Conservation (phyloP, 768 basidiomycete species). For the Boletus rufocinnamomeus region DNA sequence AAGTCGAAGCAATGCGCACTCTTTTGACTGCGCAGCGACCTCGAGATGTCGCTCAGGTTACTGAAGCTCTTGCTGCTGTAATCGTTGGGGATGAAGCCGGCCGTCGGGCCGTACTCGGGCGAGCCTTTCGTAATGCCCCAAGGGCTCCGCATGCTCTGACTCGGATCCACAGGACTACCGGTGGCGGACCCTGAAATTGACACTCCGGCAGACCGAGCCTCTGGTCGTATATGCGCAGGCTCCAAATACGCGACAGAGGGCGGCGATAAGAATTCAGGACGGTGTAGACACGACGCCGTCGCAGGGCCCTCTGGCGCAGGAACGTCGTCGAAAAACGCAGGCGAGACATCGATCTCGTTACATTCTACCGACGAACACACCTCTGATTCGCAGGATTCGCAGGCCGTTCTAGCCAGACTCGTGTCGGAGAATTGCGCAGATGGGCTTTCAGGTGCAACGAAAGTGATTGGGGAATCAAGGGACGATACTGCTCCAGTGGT, state of each 20-base stretch:
- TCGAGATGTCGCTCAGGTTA: constrained; percentile 10
- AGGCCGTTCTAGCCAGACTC: constrained; percentile 7
- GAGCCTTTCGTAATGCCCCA: neutral
- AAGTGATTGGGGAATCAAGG: constrained; percentile 18
- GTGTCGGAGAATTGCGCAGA: constrained; percentile 12
- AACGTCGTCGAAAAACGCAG: constrained; percentile 46
- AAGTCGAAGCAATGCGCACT: constrained; percentile 31
- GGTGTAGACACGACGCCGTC: constrained; percentile 39
- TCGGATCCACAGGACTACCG: neutral
- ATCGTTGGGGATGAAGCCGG: constrained; percentile 31
- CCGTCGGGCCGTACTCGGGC: constrained; percentile 29
- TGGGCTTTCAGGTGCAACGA: neutral
- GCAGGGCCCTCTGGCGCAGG: constrained; percentile 49
- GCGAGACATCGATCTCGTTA: constrained; percentile 41
- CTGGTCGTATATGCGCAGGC: constrained; percentile 18
- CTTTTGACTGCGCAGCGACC: constrained; percentile 19
- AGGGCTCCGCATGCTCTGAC: constrained; percentile 1
- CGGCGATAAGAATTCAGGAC: constrained; percentile 28
- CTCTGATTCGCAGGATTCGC: constrained; percentile 24
- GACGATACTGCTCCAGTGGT: neutral
- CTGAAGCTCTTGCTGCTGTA: constrained; percentile 9
- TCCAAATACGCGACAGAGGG: constrained; percentile 24
- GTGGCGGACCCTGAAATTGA: neutral
- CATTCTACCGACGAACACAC: constrained; percentile 15
- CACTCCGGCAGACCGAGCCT: neutral